A percentile compares a stretch with the other conserved stretches of the same genome.
These are phyloP conservation scores for Lachnellula hyalina DNA, from an alignment of 2,329 filamentous ascomycete genomes.

Conservation along the genomic window DNA sequence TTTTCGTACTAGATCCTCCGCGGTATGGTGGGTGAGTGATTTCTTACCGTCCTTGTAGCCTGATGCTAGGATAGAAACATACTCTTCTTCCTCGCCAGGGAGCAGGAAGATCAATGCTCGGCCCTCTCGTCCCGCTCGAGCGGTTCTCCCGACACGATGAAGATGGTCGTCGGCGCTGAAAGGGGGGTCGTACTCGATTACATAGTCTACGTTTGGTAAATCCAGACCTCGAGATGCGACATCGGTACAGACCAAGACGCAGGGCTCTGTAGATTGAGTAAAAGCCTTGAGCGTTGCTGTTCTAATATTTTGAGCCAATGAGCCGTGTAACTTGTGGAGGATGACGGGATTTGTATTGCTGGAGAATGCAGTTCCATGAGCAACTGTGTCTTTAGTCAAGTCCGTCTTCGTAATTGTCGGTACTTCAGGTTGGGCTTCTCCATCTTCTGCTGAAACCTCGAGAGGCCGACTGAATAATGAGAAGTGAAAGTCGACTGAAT, in stretches of 20 bases:
- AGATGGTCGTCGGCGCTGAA: slow-evolving; percentile 92
- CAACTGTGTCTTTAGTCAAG: slow-evolving; percentile 54
- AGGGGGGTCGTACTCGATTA: slow-evolving; percentile 93
- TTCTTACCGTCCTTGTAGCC: slow-evolving; percentile 45
- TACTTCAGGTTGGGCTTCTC: slow-evolving; percentile 30
- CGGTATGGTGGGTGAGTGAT: slow-evolving; percentile 58
- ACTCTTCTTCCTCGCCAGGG: slow-evolving; percentile 87
- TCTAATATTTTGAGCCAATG: slow-evolving; percentile 78
- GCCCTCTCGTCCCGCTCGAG: slow-evolving; percentile 83
- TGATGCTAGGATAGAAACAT: slow-evolving; percentile 54
- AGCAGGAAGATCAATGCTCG: slow-evolving; percentile 85
- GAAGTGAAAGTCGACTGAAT: slow-evolving; percentile 96
- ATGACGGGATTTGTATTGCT: slow-evolving; percentile 72
- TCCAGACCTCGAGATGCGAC: slow-evolving; percentile 94
- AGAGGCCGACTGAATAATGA: slow-evolving; percentile 57
- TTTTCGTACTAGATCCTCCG: slow-evolving; percentile 62
- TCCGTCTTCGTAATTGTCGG: slow-evolving; percentile 28
- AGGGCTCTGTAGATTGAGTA: slow-evolving; percentile 64
- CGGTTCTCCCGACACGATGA: slow-evolving; percentile 90
- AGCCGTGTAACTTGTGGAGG: slow-evolving; percentile 85
- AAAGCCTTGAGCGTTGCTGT: slow-evolving; percentile 83
- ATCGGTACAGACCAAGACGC: slow-evolving; percentile 87
- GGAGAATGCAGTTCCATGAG: slow-evolving; percentile 66
- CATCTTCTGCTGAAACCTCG: slow-evolving; percentile 27
- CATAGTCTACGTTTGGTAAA: slow-evolving; percentile 88